Conservation (phyloP, 805 yeast species). For the Yamadazyma scolyti region DNA sequence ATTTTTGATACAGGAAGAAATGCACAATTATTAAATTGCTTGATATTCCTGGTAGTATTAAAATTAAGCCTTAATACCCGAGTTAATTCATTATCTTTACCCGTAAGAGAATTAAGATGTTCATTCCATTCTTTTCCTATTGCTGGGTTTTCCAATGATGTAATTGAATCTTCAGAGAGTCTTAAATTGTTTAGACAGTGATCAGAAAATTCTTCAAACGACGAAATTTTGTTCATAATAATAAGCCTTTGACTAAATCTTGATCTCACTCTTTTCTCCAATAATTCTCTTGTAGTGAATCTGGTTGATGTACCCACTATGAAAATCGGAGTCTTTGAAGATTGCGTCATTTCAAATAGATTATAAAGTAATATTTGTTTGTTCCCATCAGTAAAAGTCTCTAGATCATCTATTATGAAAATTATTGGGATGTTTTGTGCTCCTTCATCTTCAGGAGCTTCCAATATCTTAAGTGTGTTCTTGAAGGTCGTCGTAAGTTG, state of each 20-base stretch:
- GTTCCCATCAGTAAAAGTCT: conserved; percentile 63
- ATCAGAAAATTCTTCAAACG: conserved; percentile 41
- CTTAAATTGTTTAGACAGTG: conserved; percentile 42
- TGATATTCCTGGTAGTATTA: conserved; percentile 57
- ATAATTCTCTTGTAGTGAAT: conserved; percentile 68
- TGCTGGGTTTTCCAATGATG: conserved; percentile 10
- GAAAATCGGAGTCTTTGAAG: conserved; percentile 64
- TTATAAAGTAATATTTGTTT: conserved; percentile 87
- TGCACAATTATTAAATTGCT: conserved; percentile 42
- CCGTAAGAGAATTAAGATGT: conserved; percentile 25
- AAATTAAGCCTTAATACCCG: conserved; percentile 34
- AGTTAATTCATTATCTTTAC: conserved; percentile 11
- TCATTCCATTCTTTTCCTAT: conserved; percentile 45
- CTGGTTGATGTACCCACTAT: conserved; percentile 78
- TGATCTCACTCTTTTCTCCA: conserved; percentile 89
- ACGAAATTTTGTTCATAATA: conserved; percentile 48
- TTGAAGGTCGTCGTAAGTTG: conserved; percentile 8
- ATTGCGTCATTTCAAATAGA: conserved; percentile 81
- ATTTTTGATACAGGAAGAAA: conserved; percentile 40
- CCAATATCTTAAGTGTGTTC: conserved; percentile 33
- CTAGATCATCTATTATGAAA: conserved; percentile 83
- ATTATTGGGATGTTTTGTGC: conserved; percentile 52
- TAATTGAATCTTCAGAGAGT: conserved; percentile 15
- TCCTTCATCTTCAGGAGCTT: conserved; percentile 13
- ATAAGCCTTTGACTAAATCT: conserved; percentile 81